A percentile compares a stretch with the other conserved stretches of the same genome.
These are phyloP conservation scores for Metschnikowia santaceciliae DNA, from an alignment of 805 yeast genomes.

Conservation along the genomic window DNA sequence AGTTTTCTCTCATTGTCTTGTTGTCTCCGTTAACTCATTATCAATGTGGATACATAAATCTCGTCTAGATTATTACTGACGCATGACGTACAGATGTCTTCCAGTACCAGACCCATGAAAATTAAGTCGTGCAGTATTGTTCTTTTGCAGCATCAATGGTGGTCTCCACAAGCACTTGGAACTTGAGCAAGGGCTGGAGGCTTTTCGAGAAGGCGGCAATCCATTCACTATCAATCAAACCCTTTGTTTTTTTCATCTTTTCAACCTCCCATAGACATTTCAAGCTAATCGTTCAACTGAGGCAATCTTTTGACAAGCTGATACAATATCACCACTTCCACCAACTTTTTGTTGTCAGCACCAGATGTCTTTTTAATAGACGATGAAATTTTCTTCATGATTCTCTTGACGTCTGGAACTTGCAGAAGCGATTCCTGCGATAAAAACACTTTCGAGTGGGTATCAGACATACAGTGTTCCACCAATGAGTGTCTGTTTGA, in stretches of 20 bases:
- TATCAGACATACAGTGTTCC: conserved; percentile 65
- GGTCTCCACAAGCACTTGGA: conserved; percentile 84
- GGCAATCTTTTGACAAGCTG: conserved; percentile 75
- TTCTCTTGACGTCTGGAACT: conserved; percentile 79
- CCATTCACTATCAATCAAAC: conserved; percentile 52
- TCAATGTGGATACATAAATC: too few species aligned
- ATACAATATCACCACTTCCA: conserved; percentile 85
- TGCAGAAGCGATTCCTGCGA: conserved; percentile 63
- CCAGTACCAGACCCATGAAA: too few species aligned
- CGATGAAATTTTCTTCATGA: conserved; percentile 59
- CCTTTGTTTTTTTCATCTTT: conserved; percentile 22
- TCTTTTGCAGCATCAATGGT: conserved; percentile 57
- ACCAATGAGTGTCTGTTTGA: conserved; percentile 69
- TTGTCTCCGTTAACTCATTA: too few species aligned
- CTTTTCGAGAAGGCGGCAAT: conserved; percentile 50
- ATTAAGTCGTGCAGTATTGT: too few species aligned
- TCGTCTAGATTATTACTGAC: too few species aligned
- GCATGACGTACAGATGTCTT: too few species aligned
- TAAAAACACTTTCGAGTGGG: conserved; percentile 59
- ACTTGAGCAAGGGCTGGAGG: conserved; percentile 53
- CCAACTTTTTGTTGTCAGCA: conserved; percentile 57
- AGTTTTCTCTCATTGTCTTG: too few species aligned
- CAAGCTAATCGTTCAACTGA: conserved; percentile 53
- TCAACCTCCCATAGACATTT: conserved; percentile 36
- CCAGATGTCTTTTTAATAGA: conserved; percentile 29